Conservation (phyloP, 2,329 filamentous ascomycete genomes). For the Ciborinia camelliae region DNA sequence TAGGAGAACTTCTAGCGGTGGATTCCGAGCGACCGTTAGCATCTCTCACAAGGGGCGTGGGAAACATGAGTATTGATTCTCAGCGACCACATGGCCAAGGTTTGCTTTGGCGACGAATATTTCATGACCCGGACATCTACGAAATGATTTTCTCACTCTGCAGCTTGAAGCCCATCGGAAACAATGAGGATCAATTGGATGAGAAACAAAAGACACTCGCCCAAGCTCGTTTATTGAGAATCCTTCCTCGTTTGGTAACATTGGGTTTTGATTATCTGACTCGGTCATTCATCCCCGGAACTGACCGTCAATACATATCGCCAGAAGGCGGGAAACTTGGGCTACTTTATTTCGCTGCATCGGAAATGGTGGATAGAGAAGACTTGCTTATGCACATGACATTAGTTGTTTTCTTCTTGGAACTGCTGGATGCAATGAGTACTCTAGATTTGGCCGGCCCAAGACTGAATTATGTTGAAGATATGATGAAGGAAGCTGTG, state of each 20-base stretch:
- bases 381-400: constrained; percentile 39
- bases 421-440: constrained; percentile 36
- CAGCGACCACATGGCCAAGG: constrained; percentile 48
- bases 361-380: constrained; percentile 37
- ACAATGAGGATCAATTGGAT: constrained; percentile 29
- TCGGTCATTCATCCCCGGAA: constrained; percentile 32
- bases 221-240: constrained; percentile 36
- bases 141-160: constrained; percentile 45
- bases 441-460: constrained; percentile 29
- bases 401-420: constrained; percentile 36
- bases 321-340: constrained; percentile 25
- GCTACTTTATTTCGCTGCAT: constrained; percentile 35
- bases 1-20: constrained; percentile 53
- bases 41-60: constrained; percentile 36
- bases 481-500: constrained; percentile 32
- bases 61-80: constrained; percentile 37
- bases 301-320: constrained; percentile 30
- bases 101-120: constrained; percentile 52
- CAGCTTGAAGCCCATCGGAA: constrained; percentile 29
- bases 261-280: constrained; percentile 33
- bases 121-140: constrained; percentile 47
- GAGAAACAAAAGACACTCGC: constrained; percentile 38
- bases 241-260: constrained; percentile 35
- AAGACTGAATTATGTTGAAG: constrained; percentile 32
- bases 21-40: constrained; percentile 46